phyloP scores from a whole-genome alignment of 2,329 filamentous ascomycete genomes.

The Botrytis byssoidea region DNA sequence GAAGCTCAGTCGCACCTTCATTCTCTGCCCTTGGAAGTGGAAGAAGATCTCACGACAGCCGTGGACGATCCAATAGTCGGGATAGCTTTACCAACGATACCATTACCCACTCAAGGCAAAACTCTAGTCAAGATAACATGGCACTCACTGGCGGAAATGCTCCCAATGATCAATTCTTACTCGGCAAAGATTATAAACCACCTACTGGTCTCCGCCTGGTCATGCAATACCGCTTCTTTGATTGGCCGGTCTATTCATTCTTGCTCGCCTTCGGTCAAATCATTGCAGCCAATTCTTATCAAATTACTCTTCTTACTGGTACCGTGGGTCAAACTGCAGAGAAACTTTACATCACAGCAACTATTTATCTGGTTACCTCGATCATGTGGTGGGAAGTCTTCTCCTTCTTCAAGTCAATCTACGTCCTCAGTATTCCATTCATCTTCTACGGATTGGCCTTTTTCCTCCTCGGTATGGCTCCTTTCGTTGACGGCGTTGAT shows the following conservation, averaged over 20 bases:
- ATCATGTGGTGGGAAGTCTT: slow-evolving; percentile 63
- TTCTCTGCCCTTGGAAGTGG: slow-evolving; percentile 7
- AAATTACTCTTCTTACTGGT: slow-evolving; percentile 65
- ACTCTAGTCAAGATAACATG: slow-evolving; percentile 19
- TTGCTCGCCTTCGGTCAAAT: slow-evolving; percentile 60
- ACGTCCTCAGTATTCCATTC: slow-evolving; percentile 50
- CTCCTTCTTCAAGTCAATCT: slow-evolving; percentile 55
- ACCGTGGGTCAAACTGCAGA: slow-evolving; percentile 57
- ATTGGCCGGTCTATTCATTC: slow-evolving; percentile 63
- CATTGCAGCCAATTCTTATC: slow-evolving; percentile 65
- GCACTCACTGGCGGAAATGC: slow-evolving; percentile 12
- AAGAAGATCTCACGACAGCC: slow-evolving; percentile 46
- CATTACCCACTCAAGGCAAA: slow-evolving; percentile 20
- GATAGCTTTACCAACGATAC: slow-evolving; percentile 15
- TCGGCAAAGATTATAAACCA: slow-evolving; percentile 51
- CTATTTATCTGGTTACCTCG: slow-evolving; percentile 57
- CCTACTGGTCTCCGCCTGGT: slow-evolving; percentile 55
- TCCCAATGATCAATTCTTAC: slow-evolving; percentile 46
- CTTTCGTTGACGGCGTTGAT: slow-evolving; percentile 45
- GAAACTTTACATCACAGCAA: slow-evolving; percentile 60
- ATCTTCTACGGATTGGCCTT: slow-evolving; percentile 59
- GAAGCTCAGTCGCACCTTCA: not conserved
- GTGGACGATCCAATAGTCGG: slow-evolving; percentile 13
- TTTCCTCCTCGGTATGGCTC: slow-evolving; percentile 60
- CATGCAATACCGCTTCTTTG: slow-evolving; percentile 56